These are phyloP conservation scores for Schizochytrium sp. DNA, from an alignment of 108 stramenopile species.

Conservation along the genomic window DNA sequence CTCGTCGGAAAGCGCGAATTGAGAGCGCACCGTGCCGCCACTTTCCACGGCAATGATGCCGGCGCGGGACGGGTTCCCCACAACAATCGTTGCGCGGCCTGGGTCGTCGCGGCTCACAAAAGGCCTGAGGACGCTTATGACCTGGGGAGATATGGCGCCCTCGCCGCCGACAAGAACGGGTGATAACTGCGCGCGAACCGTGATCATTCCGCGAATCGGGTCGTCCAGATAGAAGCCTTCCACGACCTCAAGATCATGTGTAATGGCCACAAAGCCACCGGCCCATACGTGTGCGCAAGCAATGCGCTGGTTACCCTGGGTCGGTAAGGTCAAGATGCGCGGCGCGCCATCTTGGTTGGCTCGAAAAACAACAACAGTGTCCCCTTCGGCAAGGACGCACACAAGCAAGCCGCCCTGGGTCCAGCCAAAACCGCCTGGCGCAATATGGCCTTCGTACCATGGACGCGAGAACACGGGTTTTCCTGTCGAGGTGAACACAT, in stretches of 20 bases:
- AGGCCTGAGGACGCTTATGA: neutral
- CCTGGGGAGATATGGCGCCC: neutral
- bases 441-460: neutral
- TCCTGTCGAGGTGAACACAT: neutral
- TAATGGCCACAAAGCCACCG: neutral
- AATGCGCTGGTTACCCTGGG: neutral
- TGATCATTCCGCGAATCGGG: neutral
- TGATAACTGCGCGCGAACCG: neutral
- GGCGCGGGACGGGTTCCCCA: neutral
- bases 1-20: neutral
- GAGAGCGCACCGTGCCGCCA: neutral
- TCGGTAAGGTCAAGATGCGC: neutral
- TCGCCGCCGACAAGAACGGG: neutral
- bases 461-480: neutral
- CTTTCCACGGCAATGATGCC: neutral
- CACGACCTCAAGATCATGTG: neutral
- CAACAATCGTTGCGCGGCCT: neutral
- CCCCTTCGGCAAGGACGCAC: neutral
- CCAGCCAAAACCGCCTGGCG: neutral
- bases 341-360: neutral
- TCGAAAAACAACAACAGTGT: neutral
- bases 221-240: neutral
- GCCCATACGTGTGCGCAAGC: neutral
- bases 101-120: constrained; percentile 5
- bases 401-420: neutral